Evolutionary conservation across 2,329 filamentous ascomycete species (phyloP).

Genomic region (Chaetomiaceae sp.): DNA sequence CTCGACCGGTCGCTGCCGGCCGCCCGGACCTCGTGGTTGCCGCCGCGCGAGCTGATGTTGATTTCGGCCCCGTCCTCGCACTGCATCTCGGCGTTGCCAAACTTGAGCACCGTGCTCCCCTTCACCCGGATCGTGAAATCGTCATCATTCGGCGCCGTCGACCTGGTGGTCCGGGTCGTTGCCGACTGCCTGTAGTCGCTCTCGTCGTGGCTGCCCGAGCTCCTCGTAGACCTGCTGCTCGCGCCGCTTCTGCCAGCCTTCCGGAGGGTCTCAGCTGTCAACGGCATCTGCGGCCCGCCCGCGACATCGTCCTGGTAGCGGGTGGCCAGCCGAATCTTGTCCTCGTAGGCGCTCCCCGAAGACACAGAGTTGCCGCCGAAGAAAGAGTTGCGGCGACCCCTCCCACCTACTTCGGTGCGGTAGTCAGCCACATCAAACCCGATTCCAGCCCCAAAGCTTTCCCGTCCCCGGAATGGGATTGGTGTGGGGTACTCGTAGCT

Average conservation of each 20-base stretch:
- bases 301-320: conserved; percentile 51
- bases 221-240: conserved; percentile 54
- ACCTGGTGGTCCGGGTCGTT: conserved; percentile 56
- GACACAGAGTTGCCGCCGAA: conserved; percentile 34
- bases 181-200: conserved; percentile 59
- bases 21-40: conserved; percentile 34
- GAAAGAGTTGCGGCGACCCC: conserved; percentile 35
- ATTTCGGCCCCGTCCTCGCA: conserved; percentile 57
- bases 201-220: conserved; percentile 57
- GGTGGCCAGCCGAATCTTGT: conserved; percentile 40
- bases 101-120: conserved; percentile 50
- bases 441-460: conserved; percentile 34
- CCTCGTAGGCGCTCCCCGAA: conserved; percentile 34
- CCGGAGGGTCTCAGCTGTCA: conserved; percentile 54
- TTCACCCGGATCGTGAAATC: conserved; percentile 59
- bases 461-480: conserved; percentile 30
- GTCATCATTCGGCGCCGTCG: conserved; percentile 43
- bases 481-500: conserved; percentile 31
- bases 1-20: conserved; percentile 49
- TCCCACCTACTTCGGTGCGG: conserved; percentile 37
- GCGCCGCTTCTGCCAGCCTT: conserved; percentile 45
- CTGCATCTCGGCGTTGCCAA: conserved; percentile 54
- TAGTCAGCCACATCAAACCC: conserved; percentile 37
- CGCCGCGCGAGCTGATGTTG: conserved; percentile 41
- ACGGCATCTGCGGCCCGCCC: conserved; percentile 40